A percentile compares a stretch with the other conserved stretches of the same genome.
Evolutionary conservation across 139 green algal genomes (phyloP).

Genomic region (Chlorella sp.): DNA sequence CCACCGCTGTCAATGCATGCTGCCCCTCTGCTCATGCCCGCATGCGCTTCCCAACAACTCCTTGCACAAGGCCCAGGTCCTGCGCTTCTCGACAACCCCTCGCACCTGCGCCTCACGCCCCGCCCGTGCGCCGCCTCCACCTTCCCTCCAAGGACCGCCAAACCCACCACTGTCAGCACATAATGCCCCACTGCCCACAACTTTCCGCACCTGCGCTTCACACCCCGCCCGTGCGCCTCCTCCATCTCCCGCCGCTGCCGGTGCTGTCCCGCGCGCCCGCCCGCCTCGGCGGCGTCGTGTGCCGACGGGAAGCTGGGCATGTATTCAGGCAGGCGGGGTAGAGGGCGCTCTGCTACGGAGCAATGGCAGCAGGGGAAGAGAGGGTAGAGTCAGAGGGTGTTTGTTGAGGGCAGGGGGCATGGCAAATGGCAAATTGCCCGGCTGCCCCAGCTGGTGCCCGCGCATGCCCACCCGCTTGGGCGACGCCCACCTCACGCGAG

Average conservation of each 20-base stretch:
- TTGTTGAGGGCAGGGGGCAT: neutral
- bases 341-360: constrained; percentile 50
- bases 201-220: constrained; percentile 31
- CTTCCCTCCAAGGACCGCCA: neutral
- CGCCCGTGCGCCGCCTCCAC: constrained; percentile 2
- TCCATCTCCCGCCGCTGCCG: constrained; percentile 32
- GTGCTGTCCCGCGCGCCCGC: neutral
- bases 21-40: too few species aligned
- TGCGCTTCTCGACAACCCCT: neutral
- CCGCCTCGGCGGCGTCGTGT: neutral
- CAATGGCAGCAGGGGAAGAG: neutral
- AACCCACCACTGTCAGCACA: neutral
- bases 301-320: constrained; percentile 78
- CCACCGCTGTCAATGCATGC: too few species aligned
- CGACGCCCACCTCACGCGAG: too few species aligned
- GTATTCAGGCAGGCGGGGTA: constrained; percentile 55
- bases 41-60: too few species aligned
- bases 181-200: neutral
- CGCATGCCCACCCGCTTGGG: too few species aligned
- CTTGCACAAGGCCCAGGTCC: too few species aligned
- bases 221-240: constrained; percentile 27
- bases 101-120: constrained; percentile 23
- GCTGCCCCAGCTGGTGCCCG: too few species aligned
- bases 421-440: too few species aligned
- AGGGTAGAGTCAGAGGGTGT: neutral